A percentile compares a stretch with the other conserved stretches of the same genome.
These are phyloP conservation scores for Trametes hirsuta DNA, from an alignment of 1,284 basidiomycete species.

Conservation along the genomic window DNA sequence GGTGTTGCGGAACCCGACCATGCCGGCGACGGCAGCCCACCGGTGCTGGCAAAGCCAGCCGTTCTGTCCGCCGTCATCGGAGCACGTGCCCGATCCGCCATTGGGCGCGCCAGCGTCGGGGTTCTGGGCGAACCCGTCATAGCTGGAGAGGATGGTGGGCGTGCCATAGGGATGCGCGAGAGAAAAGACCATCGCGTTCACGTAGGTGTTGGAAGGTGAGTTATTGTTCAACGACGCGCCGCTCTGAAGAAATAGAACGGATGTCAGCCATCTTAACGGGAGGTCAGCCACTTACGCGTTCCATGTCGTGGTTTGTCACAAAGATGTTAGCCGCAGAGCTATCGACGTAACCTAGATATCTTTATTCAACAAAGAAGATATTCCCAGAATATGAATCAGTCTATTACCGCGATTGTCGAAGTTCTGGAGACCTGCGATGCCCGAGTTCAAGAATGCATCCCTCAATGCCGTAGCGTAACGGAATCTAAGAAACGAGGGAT, in stretches of 20 bases:
- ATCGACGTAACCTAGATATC: slow-evolving; percentile 54
- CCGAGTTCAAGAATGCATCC: slow-evolving; percentile 53
- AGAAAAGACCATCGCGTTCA: slow-evolving; percentile 62
- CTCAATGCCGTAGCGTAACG: slow-evolving; percentile 58
- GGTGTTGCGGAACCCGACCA: slow-evolving; percentile 66
- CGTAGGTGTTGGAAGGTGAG: slow-evolving; percentile 66
- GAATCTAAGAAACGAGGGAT: slow-evolving; percentile 49
- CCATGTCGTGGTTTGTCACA: slow-evolving; percentile 72
- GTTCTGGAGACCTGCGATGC: slow-evolving; percentile 55
- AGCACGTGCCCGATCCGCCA: slow-evolving; percentile 52
- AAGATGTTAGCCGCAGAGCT: slow-evolving; percentile 64
- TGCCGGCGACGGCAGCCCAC: slow-evolving; percentile 57
- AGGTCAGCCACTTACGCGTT: slow-evolving; percentile 47
- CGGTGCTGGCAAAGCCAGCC: slow-evolving; percentile 71
- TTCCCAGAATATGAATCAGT: not conserved
- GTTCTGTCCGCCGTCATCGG: slow-evolving; percentile 50
- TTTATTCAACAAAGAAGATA: not conserved
- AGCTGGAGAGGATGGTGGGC: slow-evolving; percentile 66
- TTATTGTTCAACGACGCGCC: slow-evolving; percentile 58
- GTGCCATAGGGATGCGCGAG: slow-evolving; percentile 70
- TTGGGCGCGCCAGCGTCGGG: slow-evolving; percentile 57
- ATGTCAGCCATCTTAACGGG: not conserved
- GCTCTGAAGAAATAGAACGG: slow-evolving; percentile 38
- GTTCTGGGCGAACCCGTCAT: slow-evolving; percentile 45
- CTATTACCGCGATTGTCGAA: slow-evolving; percentile 55